These are phyloP conservation scores for Dactylellina sp. DNA, from an alignment of 2,329 filamentous ascomycete species.

Conservation along the genomic window DNA sequence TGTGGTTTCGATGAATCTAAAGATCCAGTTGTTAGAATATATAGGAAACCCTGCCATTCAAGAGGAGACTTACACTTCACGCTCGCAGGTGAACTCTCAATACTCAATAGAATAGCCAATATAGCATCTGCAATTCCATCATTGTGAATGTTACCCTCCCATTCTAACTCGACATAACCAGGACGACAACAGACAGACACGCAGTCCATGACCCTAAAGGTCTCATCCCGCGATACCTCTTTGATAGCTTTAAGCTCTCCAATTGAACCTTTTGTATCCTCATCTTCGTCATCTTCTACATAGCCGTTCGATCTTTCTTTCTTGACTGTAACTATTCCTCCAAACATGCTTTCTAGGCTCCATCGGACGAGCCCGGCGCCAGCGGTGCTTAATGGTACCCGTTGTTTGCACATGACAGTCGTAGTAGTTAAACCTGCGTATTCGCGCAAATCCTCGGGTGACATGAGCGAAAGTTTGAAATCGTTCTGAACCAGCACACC, in stretches of 20 bases:
- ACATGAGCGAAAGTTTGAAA: conserved; percentile 97
- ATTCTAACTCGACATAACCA: conserved; percentile 89
- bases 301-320: conserved; percentile 59
- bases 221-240: conserved; percentile 63
- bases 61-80: conserved; percentile 78
- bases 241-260: conserved; percentile 60
- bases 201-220: conserved; percentile 85
- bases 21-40: conserved; percentile 63
- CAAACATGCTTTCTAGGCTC: conserved; percentile 94
- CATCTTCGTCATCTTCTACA: conserved; percentile 65
- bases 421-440: conserved; percentile 98
- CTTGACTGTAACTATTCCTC: conserved; percentile 73
- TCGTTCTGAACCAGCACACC: conserved; percentile 97
- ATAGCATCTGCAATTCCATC: conserved; percentile 98
- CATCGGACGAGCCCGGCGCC: conserved; percentile 91
- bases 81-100: conserved; percentile 92
- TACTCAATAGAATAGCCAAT: conserved; percentile 88
- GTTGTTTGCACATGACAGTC: conserved; percentile 91
- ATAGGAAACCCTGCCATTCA: background rate
- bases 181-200: conserved; percentile 82
- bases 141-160: conserved; percentile 98
- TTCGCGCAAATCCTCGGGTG: conserved; percentile 92
- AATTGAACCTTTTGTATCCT: conserved; percentile 63
- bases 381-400: conserved; percentile 85
- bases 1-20: conserved; percentile 68